These are phyloP conservation scores for Crithidia expoeki DNA, from an alignment of 208 protist genomes.

Conservation along the genomic window DNA sequence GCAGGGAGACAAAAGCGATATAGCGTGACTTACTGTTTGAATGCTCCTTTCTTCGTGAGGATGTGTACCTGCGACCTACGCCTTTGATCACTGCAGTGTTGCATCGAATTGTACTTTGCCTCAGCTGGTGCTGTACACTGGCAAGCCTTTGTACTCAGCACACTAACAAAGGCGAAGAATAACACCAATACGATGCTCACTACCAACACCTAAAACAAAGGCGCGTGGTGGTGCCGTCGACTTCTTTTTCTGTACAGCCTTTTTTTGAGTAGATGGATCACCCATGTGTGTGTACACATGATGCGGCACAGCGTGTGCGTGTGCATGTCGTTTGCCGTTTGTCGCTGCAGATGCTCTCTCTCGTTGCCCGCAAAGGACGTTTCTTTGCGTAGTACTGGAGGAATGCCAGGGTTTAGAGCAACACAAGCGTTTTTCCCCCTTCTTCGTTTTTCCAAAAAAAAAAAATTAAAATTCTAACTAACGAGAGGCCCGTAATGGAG, in stretches of 20 bases:
- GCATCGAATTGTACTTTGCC: no score
- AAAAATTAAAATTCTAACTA: neutral
- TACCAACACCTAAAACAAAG: no score
- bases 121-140: neutral
- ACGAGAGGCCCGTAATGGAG: neutral
- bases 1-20: no score
- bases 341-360: neutral
- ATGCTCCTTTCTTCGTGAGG: neutral
- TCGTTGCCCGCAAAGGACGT: conserved; percentile 4
- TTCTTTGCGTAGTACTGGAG: neutral
- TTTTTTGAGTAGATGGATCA: neutral
- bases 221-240: no score
- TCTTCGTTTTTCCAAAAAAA: neutral
- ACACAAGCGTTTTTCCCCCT: neutral
- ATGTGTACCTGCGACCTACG: neutral
- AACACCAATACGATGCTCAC: no score
- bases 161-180: neutral
- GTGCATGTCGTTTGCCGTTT: conserved; percentile 10
- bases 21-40: neutral
- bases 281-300: conserved; percentile 18
- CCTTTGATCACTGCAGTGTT: no score
- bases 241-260: neutral
- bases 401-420: neutral
- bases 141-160: neutral
- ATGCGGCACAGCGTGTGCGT: conserved; percentile 11